These are phyloP conservation scores for Fusarium sp. DNA, from an alignment of 2,329 filamentous ascomycete genomes.

Conservation along the genomic window DNA sequence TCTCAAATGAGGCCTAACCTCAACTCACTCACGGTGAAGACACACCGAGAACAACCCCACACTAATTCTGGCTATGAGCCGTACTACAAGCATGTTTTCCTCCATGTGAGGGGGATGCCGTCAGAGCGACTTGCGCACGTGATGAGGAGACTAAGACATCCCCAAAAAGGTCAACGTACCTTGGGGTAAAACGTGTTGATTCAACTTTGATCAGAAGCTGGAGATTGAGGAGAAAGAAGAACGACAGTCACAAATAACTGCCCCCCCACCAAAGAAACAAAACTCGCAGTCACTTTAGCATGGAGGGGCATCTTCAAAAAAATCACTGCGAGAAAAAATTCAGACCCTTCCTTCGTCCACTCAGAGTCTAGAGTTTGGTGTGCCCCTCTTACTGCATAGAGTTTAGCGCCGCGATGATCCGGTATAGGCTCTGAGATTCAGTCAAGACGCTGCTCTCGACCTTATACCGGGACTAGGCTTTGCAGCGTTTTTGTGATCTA, in stretches of 20 bases:
- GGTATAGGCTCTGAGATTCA: conserved; percentile 1
- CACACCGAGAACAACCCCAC: conserved; percentile 43
- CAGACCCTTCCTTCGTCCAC: conserved; percentile 44
- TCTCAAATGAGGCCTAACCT: conserved; percentile 15
- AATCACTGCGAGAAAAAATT: conserved; percentile 47
- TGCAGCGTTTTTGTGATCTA: background rate
- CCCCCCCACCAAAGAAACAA: conserved; percentile 43
- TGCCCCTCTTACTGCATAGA: conserved; percentile 54
- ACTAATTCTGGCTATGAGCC: conserved; percentile 37
- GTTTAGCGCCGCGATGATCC: conserved; percentile 45
- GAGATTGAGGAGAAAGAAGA: conserved; percentile 33
- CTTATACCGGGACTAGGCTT: conserved; percentile 1
- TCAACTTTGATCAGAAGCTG: conserved; percentile 34
- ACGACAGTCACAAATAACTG: conserved; percentile 25
- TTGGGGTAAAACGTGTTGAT: conserved; percentile 18
- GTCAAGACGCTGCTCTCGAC: conserved; percentile 7
- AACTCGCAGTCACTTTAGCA: conserved; percentile 24
- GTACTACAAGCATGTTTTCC: conserved; percentile 19
- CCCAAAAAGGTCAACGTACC: conserved; percentile 27
- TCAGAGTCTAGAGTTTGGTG: conserved; percentile 27
- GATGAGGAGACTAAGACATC: conserved; percentile 23
- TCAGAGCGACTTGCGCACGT: conserved; percentile 26
- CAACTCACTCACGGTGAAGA: conserved; percentile 35
- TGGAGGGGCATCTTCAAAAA: conserved; percentile 47
- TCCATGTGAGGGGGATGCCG: conserved; percentile 19